Evolutionary conservation across 1,284 basidiomycete genomes (phyloP).

Genomic region (Nidula niveotomentosa): DNA sequence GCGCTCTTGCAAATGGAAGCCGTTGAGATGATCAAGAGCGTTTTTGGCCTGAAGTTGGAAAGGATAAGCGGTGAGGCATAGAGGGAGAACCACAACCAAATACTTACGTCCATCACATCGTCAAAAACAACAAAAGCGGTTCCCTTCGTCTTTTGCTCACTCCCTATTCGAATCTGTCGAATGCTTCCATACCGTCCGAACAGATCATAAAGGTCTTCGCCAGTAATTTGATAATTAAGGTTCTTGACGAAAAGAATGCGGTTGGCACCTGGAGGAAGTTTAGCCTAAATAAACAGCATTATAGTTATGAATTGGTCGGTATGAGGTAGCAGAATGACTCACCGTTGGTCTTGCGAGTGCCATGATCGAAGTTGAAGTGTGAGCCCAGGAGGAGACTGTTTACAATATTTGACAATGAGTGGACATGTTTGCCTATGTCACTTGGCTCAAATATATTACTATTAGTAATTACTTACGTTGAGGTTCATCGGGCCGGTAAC

Average conservation of each 20-base stretch:
- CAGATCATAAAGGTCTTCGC: slow-evolving; percentile 94
- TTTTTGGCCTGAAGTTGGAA: slow-evolving; percentile 75
- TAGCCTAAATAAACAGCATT: slow-evolving; percentile 45
- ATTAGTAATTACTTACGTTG: too few species aligned
- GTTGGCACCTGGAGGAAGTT: slow-evolving; percentile 83
- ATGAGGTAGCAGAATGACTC: slow-evolving; percentile 10
- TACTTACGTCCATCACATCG: slow-evolving; percentile 84
- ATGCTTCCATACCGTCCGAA: slow-evolving; percentile 98
- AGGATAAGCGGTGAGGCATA: neutral
- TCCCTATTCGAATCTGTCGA: slow-evolving; percentile 93
- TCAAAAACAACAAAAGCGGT: slow-evolving; percentile 96
- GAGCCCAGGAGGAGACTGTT: neutral
- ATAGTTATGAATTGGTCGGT: slow-evolving; percentile 1
- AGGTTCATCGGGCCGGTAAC: too few species aligned
- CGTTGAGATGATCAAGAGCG: slow-evolving; percentile 95
- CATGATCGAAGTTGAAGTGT: slow-evolving; percentile 35
- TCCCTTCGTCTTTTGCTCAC: slow-evolving; percentile 89
- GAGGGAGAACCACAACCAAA: too few species aligned
- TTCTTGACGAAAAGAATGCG: slow-evolving; percentile 89
- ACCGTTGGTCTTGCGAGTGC: slow-evolving; percentile 66
- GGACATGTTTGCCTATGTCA: too few species aligned
- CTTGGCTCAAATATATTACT: too few species aligned
- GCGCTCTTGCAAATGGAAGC: slow-evolving; percentile 97
- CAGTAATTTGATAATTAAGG: slow-evolving; percentile 92
- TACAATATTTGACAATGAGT: too few species aligned